Evolutionary conservation across 176 grass and related monocot genomes (phyloP).

Genomic region (Zizania latifolia): DNA sequence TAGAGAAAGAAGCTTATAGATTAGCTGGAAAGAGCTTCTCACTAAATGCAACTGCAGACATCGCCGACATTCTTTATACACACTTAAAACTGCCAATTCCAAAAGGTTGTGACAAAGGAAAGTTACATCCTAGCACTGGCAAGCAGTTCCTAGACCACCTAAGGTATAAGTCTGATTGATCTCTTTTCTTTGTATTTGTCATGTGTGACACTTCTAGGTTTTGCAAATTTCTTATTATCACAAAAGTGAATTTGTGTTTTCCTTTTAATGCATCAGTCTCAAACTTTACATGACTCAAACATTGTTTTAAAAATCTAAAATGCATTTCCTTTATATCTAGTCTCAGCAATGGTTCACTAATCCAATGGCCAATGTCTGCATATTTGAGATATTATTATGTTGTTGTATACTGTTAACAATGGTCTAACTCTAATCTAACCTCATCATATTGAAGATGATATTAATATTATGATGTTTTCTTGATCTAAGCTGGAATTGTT

Average conservation of each 20-base stretch:
- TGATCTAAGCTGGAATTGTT: background rate
- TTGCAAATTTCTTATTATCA: background rate
- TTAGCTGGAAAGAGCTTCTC: constrained; percentile 82
- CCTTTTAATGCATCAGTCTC: background rate
- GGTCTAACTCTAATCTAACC: background rate
- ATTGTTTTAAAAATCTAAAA: background rate
- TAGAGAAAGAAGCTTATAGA: constrained; percentile 77
- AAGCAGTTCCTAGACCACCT: constrained; percentile 74
- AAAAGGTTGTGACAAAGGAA: constrained; percentile 69
- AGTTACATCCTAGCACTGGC: constrained; percentile 87
- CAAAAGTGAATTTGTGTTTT: background rate
- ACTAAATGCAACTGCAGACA: constrained; percentile 69
- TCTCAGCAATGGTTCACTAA: background rate
- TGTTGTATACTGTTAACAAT: background rate
- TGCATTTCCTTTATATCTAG: background rate
- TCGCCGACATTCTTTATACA: constrained; percentile 83
- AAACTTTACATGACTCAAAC: background rate
- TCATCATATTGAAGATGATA: background rate
- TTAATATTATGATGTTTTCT: background rate
- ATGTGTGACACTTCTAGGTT: background rate
- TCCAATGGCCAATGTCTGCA: background rate
- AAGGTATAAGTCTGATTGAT: constrained; percentile 60
- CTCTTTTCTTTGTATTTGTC: background rate
- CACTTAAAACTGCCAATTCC: constrained; percentile 77
- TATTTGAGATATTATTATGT: background rate